Base-by-base conservation (phyloP, 2,329 filamentous ascomycete genomes). In the Clonostachys rhizophaga region DNA sequence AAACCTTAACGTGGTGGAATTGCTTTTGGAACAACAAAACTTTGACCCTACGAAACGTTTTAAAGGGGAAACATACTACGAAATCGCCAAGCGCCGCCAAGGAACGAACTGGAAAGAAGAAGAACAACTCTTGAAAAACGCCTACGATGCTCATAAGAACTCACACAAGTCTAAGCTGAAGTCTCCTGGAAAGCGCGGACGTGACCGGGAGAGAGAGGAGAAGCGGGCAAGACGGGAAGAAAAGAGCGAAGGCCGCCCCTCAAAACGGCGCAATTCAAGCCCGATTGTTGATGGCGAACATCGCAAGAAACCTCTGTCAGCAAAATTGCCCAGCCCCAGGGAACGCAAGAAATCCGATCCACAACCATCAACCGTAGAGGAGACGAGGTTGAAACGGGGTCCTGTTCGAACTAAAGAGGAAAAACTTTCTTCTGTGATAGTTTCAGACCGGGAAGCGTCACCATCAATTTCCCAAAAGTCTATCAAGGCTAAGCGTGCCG, bases 91-190 rank as follows among this genome's bases (percentile, higher is more conserved):
- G 56, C 84, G 89, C 43, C 83, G 90, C 39, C 84, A 84, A 54
- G 92, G 94, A 0, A 89, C 91, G 8, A 87, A 89, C 50, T 96
- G 91, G 90, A 86, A 92, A 62, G 84, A 92, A 51, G 94, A 99
- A 63, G 84, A 87, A 53, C 81, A 90, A 40, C 72, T 95, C 47
- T 67, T 99, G 43, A 91, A 91, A 62, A 78, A 84, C 37, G 81
- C 87, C 5, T 91, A 84, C 54, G 85, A 91, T 48, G 78, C 79
- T 33, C 81, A 79, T 54, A 79, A 75, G 53, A 79, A 77, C 47
- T 64, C 63, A 3, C 71, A 76, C 44, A 79, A 76, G 52, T 71
- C 74, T 17, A 56, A 60, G 12, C 54, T 63, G 16, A 82, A 78
- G 53, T 78, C 79, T 17, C 77, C 79, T 3, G 66, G 57, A 33